Evolutionary conservation across 768 basidiomycete genomes (phyloP).

Genomic region (Tylopilus intermedius): DNA sequence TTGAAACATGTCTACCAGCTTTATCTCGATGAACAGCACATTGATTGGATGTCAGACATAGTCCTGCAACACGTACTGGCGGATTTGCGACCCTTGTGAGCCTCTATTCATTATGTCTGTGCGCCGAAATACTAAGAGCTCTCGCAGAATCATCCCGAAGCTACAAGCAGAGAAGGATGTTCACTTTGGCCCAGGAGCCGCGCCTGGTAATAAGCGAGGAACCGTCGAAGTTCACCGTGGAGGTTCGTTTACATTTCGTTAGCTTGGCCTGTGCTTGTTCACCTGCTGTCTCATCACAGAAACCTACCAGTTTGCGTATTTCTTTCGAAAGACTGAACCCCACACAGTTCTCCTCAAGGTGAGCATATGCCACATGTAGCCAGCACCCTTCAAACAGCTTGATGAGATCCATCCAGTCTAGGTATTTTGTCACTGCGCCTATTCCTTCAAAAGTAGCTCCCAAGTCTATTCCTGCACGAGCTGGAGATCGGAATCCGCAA

Average conservation of each 20-base stretch:
- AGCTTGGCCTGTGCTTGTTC: not conserved
- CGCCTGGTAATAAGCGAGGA: slow-evolving; percentile 53
- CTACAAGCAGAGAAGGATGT: slow-evolving; percentile 54
- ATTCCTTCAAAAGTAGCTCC: slow-evolving; percentile 18
- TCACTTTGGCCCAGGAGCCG: slow-evolving; percentile 35
- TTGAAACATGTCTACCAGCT: slow-evolving; percentile 38
- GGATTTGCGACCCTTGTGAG: slow-evolving; percentile 70
- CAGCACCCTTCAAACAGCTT: not conserved
- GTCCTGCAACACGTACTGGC: slow-evolving; percentile 76
- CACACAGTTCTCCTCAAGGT: slow-evolving; percentile 84
- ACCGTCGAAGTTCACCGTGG: slow-evolving; percentile 82
- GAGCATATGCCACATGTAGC: slow-evolving; percentile 1
- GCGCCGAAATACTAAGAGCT: not conserved
- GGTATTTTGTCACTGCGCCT: slow-evolving; percentile 37
- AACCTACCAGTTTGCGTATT: slow-evolving; percentile 87
- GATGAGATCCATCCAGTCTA: slow-evolving; percentile 30
- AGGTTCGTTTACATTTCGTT: slow-evolving; percentile 39
- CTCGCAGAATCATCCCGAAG: slow-evolving; percentile 60
- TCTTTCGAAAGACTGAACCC: slow-evolving; percentile 75
- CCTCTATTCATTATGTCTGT: not conserved
- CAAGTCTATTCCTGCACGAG: slow-evolving; percentile 7
- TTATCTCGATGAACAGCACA: slow-evolving; percentile 84
- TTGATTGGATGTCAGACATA: slow-evolving; percentile 86
- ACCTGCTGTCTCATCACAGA: slow-evolving; percentile 40
- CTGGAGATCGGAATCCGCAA: not conserved